phyloP scores from a whole-genome alignment of 1,284 basidiomycete species.

The Boletus sp. region DNA sequence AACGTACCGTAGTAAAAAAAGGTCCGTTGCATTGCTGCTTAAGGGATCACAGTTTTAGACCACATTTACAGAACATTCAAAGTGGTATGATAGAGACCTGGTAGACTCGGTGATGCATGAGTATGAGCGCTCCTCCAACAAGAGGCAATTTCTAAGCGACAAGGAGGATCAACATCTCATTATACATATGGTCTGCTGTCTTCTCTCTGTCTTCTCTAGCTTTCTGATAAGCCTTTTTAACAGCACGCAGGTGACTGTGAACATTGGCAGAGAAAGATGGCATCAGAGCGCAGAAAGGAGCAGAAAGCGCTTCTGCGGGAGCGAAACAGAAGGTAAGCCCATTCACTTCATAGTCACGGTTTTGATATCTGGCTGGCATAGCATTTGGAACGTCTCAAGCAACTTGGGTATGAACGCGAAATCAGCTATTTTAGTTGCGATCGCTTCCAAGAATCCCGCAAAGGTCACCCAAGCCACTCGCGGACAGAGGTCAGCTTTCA shows the following conservation, averaged over 20 bases:
- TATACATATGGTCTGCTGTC: background rate
- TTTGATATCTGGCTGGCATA: background rate
- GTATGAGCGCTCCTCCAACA: background rate
- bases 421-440: background rate
- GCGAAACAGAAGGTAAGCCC: slow-evolving; percentile 1
- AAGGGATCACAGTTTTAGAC: background rate
- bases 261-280: background rate
- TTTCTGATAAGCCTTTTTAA: background rate
- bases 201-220: background rate
- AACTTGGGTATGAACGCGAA: slow-evolving; percentile 10
- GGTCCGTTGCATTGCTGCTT: background rate
- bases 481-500: slow-evolving; percentile 4
- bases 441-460: background rate
- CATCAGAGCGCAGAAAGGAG: background rate
- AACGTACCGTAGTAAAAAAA: background rate
- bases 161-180: background rate
- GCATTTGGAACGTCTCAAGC: slow-evolving; percentile 7
- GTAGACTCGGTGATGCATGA: background rate
- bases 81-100: background rate
- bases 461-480: slow-evolving; percentile 1
- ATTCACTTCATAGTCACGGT: background rate
- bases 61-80: background rate
- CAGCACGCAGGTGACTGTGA: background rate
- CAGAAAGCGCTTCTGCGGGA: background rate
- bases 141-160: background rate